Evolutionary conservation across 2,329 filamentous ascomycete genomes (phyloP), one percentile per base, ranked within the genome.

Genomic region (Metarhizium humberi): DNA sequence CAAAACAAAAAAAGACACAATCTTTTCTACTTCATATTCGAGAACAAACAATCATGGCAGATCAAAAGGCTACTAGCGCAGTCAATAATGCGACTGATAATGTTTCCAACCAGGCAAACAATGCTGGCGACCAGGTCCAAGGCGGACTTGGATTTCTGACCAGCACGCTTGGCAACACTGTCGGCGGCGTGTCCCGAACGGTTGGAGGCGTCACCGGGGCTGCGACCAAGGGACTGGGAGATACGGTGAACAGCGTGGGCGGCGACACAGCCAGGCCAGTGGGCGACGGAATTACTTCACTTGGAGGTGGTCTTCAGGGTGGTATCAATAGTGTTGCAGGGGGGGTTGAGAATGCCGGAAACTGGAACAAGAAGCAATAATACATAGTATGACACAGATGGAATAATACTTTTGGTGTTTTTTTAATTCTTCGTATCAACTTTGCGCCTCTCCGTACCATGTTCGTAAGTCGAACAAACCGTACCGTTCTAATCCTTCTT

Each of bases 271-370:
- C 78, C 16, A 75, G 73, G 55, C 78, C 80, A 1, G 63, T 85
- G 1, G 81, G 81, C 7, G 77, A 85, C 60, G 80, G 74, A 2
- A 55, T 85, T 13, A 72, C 75, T 7, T 78, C 74, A 59, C 63
- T 81, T 7, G 79, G 79, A 6, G 76, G 73, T 2, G 80, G 80
- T 0, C 60, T 85, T 2, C 73, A 83, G 68, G 71, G 73, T 48
- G 82, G 78, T 2, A 66, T 74, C 42, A 70, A 71, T 47, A 70
- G 67, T 50, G 71, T 82, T 2, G 75, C 76, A 14, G 75, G 78
- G 67, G 79, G 80, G 0, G 75, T 79, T 6, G 80, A 84, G 68
- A 71, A 82, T 62, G 80, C 80, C 11, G 81, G 81, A 3, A 68
- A 82, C 64, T 82, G 79, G 79, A 79, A 78, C 69, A 73, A 68